Evolutionary conservation across 2,329 filamentous ascomycete species (phyloP), one percentile per base, ranked within the genome.

Genomic region (Trichoderma sp.): DNA sequence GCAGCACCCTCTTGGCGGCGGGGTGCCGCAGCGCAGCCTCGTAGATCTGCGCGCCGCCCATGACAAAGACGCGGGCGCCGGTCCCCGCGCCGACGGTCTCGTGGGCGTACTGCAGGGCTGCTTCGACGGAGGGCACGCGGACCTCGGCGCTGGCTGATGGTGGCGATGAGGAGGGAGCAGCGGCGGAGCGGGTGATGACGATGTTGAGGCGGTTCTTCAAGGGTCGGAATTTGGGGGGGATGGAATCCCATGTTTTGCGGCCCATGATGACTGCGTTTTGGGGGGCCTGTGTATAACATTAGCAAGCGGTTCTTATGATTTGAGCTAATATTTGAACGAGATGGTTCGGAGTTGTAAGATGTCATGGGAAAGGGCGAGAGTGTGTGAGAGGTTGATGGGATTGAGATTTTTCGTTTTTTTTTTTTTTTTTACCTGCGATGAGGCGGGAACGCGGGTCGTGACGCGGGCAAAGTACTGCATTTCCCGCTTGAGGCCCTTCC

Each of bases 391-490:
- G 24, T 41, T 43, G 34, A 17, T 17, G 14, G 21, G 30, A n/a
- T 48, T 12, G 44, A 58, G 24, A 41, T 24, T 14, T 28, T 39
- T 14, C 45, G 30, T n/a, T 17, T 43, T 6, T 24, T 14, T 28
- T 39, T 14, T 30, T 30, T n/a, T 17, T 43, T 6, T 21, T 52
- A 81, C 80, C 72, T 76, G 74, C 44, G 75, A 47, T 54, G 69
- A 26, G n/a, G 50, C 17, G 1, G 83, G 81, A 0, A 86, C 75
- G 17, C 89, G 86, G 71, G 91, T 92, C 3, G 94, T 98, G 47
- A 97, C 90, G 66, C 93, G 89, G 19, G 92, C 90, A 76, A 99
- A 99, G 77, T 97, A 98, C 45, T 88, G 88, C 92, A 99, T 97
- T 78, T 99, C 95, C 68, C 90, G 88, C 77, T 88, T 91, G 41